These are phyloP conservation scores for Fusarium devonianum DNA, from an alignment of 2,329 filamentous ascomycete genomes.

Conservation along the genomic window DNA sequence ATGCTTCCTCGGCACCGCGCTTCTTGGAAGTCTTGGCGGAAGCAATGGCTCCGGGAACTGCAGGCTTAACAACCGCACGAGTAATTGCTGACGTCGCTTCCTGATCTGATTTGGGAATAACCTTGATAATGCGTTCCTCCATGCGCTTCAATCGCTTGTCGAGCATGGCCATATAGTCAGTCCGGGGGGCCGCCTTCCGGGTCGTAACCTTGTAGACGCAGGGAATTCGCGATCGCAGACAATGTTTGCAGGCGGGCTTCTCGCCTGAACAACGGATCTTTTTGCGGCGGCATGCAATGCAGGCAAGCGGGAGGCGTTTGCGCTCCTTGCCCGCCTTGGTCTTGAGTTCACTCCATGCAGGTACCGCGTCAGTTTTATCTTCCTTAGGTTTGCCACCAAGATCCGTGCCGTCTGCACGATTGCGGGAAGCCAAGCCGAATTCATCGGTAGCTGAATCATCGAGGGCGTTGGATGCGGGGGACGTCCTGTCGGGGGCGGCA, in stretches of 20 bases:
- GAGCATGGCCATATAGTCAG: constrained; percentile 99
- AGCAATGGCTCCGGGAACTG: constrained; percentile 64
- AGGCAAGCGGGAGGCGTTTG: constrained; percentile 89
- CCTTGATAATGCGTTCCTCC: constrained; percentile 97
- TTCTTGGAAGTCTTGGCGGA: constrained; percentile 70
- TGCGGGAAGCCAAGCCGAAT: constrained; percentile 60
- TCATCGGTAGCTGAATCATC: constrained; percentile 65
- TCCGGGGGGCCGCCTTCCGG: constrained; percentile 89
- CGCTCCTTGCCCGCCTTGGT: constrained; percentile 95
- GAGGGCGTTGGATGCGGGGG: constrained; percentile 55
- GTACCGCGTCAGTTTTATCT: constrained; percentile 64
- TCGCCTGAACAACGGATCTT: constrained; percentile 98
- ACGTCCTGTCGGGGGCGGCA: constrained; percentile 52
- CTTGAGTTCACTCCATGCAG: constrained; percentile 83
- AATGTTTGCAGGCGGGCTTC: constrained; percentile 97
- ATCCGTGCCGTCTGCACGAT: constrained; percentile 61
- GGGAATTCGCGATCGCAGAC: constrained; percentile 86
- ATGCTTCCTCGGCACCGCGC: constrained; percentile 84
- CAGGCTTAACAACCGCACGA: constrained; percentile 84
- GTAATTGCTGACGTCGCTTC: constrained; percentile 72
- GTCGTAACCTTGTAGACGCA: constrained; percentile 98
- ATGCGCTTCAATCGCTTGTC: constrained; percentile 95
- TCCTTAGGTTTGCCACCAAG: constrained; percentile 61
- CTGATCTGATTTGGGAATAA: constrained; percentile 86
- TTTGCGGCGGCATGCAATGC: constrained; percentile 94